phyloP scores from a whole-genome alignment of 441 rosid genomes.

The Bocquillonia castaneifolia region DNA sequence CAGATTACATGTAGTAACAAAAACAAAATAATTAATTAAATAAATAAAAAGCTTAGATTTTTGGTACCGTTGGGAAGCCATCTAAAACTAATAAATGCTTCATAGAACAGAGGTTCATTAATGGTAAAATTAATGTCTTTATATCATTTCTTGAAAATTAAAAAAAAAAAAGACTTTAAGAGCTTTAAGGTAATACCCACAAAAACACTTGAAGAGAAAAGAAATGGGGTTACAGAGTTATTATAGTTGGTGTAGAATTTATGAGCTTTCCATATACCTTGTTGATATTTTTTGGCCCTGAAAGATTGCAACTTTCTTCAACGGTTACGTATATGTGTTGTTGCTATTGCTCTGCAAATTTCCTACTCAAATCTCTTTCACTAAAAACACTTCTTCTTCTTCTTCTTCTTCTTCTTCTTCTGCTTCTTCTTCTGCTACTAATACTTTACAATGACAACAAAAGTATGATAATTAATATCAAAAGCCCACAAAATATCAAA shows the following conservation, averaged over 20 bases:
- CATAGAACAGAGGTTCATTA: constrained; percentile 28
- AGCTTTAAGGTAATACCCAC: background rate
- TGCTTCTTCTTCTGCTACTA: no score
- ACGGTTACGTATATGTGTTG: background rate
- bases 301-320: background rate
- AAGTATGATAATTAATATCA: no score
- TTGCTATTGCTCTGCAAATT: background rate
- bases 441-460: no score
- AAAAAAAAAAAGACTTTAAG: background rate
- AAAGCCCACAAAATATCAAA: no score
- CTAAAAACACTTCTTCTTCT: background rate
- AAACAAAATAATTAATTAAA: no score
- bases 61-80: constrained; percentile 41
- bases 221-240: background rate
- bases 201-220: background rate
- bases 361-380: background rate
- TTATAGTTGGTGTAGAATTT: constrained; percentile 14
- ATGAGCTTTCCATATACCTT: constrained; percentile 5
- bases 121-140: constrained; percentile 11
- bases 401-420: background rate
- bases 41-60: constrained; percentile 10
- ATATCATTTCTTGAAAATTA: background rate
- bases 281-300: no score
- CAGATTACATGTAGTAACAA: background rate
- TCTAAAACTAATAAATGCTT: constrained; percentile 39